A percentile compares a stretch with the other conserved stretches of the same genome.
These are phyloP conservation scores for Buddleja alternifolia DNA, from an alignment of 257 asterid genomes.

Conservation along the genomic window DNA sequence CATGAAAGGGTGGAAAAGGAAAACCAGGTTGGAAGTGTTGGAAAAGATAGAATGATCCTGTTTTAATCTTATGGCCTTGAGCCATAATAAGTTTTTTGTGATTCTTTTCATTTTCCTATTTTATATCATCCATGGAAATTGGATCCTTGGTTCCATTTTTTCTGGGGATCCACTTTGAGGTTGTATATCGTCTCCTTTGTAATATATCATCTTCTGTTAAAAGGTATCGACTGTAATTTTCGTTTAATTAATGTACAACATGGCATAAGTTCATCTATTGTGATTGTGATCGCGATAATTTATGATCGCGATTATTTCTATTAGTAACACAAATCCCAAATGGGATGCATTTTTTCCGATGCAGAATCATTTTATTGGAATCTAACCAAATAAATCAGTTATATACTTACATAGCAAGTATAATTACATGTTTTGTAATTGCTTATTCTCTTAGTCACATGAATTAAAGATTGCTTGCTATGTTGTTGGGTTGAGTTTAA, in stretches of 20 bases:
- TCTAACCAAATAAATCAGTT: too few relatives aligned
- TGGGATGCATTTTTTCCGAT: too few relatives aligned
- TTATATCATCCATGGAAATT: conserved; percentile 34
- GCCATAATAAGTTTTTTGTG: conserved; percentile 32
- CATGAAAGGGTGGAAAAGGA: conserved; percentile 95
- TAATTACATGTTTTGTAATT: too few relatives aligned
- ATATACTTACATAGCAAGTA: too few relatives aligned
- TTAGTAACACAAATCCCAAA: too few relatives aligned
- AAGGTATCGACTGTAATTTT: conserved; percentile 28
- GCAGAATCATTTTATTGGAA: too few relatives aligned
- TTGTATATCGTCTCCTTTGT: conserved; percentile 41
- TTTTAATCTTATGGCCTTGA: neutral
- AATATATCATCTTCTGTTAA: conserved; percentile 23
- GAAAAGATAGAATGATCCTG: conserved; percentile 74
- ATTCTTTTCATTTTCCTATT: conserved; percentile 12
- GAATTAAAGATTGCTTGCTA: too few relatives aligned
- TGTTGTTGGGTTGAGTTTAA: too few relatives aligned
- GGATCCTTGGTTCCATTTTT: conserved; percentile 32
- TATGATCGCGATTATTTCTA: too few relatives aligned
- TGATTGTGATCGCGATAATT: too few relatives aligned
- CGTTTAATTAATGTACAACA: neutral
- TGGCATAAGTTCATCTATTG: neutral
- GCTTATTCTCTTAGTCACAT: too few relatives aligned
- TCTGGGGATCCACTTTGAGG: conserved; percentile 25
- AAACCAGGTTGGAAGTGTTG: conserved; percentile 83